phyloP scores from a whole-genome alignment of 2,329 filamentous ascomycete genomes.

The Hortaea sp. region DNA sequence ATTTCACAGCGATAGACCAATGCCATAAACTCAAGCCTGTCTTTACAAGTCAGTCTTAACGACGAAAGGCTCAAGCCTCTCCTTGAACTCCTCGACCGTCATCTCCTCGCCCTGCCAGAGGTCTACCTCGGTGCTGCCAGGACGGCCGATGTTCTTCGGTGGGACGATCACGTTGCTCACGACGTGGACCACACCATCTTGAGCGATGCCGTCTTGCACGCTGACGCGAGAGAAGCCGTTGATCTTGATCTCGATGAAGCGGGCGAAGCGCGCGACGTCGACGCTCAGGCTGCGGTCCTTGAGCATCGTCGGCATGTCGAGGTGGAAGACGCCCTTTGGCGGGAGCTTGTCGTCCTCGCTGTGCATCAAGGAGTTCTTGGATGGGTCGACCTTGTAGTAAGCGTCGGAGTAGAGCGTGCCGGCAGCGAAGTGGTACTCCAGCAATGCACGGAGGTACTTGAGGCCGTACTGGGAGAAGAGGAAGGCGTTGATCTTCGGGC shows the following conservation, averaged over 20 bases:
- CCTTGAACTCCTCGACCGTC: constrained; percentile 51
- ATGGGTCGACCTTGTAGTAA: constrained; percentile 47
- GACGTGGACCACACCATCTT: constrained; percentile 76
- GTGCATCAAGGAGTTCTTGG: constrained; percentile 15
- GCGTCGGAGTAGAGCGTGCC: constrained; percentile 78
- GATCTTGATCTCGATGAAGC: constrained; percentile 60
- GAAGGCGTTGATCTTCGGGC: constrained; percentile 66
- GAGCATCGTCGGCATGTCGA: constrained; percentile 65
- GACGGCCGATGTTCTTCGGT: constrained; percentile 45
- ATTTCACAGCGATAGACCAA: too few relatives aligned
- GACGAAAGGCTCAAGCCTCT: constrained; percentile 41
- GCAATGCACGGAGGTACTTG: constrained; percentile 65
- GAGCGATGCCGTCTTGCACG: constrained; percentile 60
- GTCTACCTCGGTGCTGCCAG: constrained; percentile 13
- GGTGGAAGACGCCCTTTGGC: constrained; percentile 46
- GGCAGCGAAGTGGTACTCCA: constrained; percentile 68
- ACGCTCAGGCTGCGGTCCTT: constrained; percentile 56
- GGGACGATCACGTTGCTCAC: constrained; percentile 65
- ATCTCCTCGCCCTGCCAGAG: constrained; percentile 42
- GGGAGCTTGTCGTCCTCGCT: constrained; percentile 25
- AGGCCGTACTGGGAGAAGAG: constrained; percentile 67
- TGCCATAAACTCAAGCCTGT: too few relatives aligned
- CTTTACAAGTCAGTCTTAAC: constrained; percentile 21
- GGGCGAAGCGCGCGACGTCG: constrained; percentile 59
- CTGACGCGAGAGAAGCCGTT: constrained; percentile 62